Percentiles rank a stretch among this genome's conserved stretches.
phyloP scores from a whole-genome alignment of 2,329 filamentous ascomycete species.

The Eutypella sp. region DNA sequence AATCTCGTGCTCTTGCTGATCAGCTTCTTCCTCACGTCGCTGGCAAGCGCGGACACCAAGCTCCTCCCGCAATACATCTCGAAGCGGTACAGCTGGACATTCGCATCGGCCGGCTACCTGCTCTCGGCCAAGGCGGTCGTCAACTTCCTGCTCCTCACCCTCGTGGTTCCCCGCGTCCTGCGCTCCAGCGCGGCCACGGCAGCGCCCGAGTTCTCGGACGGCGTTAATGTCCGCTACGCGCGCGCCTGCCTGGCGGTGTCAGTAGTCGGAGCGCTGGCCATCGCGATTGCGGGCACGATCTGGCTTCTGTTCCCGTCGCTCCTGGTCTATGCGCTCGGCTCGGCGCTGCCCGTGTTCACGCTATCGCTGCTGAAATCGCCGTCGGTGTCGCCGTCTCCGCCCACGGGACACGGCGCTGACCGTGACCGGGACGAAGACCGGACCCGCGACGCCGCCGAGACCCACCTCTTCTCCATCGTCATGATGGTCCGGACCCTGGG shows the following conservation, averaged over 20 bases:
- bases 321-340: slow-evolving; percentile 42
- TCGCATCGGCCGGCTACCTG: slow-evolving; percentile 42
- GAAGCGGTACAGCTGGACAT: slow-evolving; percentile 41
- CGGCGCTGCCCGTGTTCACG: slow-evolving; percentile 45
- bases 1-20: slow-evolving; percentile 39
- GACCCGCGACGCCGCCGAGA: slow-evolving; percentile 18
- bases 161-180: slow-evolving; percentile 36
- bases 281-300: slow-evolving; percentile 33
- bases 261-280: slow-evolving; percentile 37
- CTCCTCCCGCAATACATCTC: slow-evolving; percentile 47
- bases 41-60: slow-evolving; percentile 47
- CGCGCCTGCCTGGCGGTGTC: slow-evolving; percentile 33
- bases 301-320: slow-evolving; percentile 39
- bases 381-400: slow-evolving; percentile 30
- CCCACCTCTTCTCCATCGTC: slow-evolving; percentile 44
- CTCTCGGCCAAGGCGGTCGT: slow-evolving; percentile 43
- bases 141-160: slow-evolving; percentile 39
- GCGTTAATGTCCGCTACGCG: slow-evolving; percentile 30
- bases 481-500: slow-evolving; percentile 46
- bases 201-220: slow-evolving; percentile 21
- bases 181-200: too few species aligned
- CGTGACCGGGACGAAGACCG: slow-evolving; percentile 9
- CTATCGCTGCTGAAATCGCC: slow-evolving; percentile 43
- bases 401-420: too few species aligned
- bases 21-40: slow-evolving; percentile 42